These are phyloP conservation scores for Chlorociboria aeruginascens DNA, from an alignment of 495 filamentous ascomycete species.

Conservation along the genomic window DNA sequence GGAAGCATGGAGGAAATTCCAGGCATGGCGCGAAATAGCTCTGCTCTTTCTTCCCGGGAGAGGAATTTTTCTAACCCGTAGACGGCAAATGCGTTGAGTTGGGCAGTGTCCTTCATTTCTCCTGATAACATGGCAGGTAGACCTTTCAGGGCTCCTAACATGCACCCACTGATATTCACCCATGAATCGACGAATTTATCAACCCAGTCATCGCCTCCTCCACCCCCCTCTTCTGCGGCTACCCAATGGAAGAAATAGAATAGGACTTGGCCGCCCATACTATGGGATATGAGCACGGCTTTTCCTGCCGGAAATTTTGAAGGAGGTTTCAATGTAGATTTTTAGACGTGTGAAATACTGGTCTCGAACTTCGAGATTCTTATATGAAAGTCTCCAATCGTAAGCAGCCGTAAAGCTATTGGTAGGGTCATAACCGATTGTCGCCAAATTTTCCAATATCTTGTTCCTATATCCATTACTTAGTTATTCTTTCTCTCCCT, in stretches of 20 bases:
- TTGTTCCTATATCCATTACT: conserved; percentile 43
- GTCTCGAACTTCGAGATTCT: conserved; percentile 78
- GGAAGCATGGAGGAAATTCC: conserved; percentile 94
- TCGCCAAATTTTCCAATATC: conserved; percentile 90
- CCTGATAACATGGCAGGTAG: conserved; percentile 84
- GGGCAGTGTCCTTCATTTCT: conserved; percentile 96
- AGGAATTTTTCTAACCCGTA: conserved; percentile 96
- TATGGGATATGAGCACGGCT: conserved; percentile 80
- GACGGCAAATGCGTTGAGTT: conserved; percentile 93
- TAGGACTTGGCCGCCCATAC: conserved; percentile 91
- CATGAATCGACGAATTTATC: conserved; percentile 82
- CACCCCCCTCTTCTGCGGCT: conserved; percentile 63
- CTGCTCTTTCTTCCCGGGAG: conserved; percentile 73
- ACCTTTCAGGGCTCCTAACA: conserved; percentile 92
- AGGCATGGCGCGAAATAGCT: conserved; percentile 95
- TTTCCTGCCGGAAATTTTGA: conserved; percentile 58
- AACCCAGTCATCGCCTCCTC: conserved; percentile 80
- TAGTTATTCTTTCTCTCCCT: neutral
- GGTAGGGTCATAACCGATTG: conserved; percentile 90
- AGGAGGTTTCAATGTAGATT: conserved; percentile 75
- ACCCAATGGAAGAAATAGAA: conserved; percentile 99
- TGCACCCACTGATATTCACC: conserved; percentile 97
- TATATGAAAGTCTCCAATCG: conserved; percentile 93
- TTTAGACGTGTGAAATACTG: conserved; percentile 88
- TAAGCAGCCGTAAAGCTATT: conserved; percentile 94